Evolutionary conservation across 768 basidiomycete genomes (phyloP).

Genomic region (Leucocoprinus birnbaumii): DNA sequence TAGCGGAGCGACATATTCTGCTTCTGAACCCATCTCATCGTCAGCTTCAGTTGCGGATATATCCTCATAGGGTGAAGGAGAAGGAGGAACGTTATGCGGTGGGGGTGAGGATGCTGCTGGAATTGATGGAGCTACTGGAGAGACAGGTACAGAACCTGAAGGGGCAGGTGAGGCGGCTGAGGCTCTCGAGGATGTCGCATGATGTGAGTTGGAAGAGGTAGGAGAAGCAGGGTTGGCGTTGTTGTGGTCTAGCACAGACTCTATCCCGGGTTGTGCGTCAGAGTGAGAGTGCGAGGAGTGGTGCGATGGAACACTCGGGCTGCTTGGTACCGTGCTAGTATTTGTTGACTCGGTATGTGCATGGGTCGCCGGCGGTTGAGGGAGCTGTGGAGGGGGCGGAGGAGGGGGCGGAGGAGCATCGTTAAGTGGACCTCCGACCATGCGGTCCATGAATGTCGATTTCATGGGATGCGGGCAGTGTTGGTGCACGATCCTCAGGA

Average conservation of each 20-base stretch:
- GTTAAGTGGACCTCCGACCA: background rate
- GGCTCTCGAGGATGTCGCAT: background rate
- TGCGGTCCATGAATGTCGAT: conserved; percentile 15
- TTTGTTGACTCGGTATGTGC: background rate
- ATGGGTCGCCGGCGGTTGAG: background rate
- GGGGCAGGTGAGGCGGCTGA: background rate
- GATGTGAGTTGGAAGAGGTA: background rate
- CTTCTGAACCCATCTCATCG: conserved; percentile 14
- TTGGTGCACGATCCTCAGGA: conserved; percentile 38
- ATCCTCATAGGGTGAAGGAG: conserved; percentile 7
- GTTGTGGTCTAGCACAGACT: background rate
- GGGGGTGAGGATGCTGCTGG: background rate
- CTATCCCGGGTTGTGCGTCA: background rate
- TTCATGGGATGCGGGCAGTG: conserved; percentile 50
- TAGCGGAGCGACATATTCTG: conserved; percentile 15
- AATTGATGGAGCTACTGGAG: background rate
- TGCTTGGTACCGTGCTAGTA: background rate
- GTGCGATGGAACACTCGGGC: background rate
- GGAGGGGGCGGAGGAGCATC: conserved; percentile 5
- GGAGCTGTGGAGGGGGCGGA: conserved; percentile 1
- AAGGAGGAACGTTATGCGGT: background rate
- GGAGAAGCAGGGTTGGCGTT: background rate
- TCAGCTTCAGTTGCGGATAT: background rate
- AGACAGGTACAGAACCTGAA: background rate
- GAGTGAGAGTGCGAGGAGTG: background rate